Evolutionary conservation across 306 rosid species (phyloP).

Genomic region (Vachellia collinsii): DNA sequence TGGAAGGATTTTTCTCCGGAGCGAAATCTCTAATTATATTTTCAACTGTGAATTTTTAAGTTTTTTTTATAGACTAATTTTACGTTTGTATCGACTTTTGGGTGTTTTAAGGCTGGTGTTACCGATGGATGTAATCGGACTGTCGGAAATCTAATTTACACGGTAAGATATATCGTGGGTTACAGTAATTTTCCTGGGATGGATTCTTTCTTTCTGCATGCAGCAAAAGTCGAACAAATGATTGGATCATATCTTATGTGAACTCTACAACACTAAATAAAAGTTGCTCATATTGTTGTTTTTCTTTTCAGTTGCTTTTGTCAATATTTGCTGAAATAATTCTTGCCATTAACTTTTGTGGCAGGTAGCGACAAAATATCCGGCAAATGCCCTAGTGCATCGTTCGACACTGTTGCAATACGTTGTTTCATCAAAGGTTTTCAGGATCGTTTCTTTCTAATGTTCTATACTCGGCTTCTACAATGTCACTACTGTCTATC

Average conservation of each 20-base stretch:
- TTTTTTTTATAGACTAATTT: not conserved
- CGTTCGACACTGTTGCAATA: slow-evolving; percentile 70
- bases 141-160: slow-evolving; percentile 86
- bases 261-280: not conserved
- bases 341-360: slow-evolving; percentile 29
- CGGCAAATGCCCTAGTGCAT: slow-evolving; percentile 80
- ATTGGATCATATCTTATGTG: not conserved
- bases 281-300: not conserved
- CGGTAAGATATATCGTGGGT: slow-evolving; percentile 47
- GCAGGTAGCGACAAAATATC: slow-evolving; percentile 93
- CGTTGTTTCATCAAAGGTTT: slow-evolving; percentile 74
- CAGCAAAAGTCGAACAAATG: not conserved
- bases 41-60: not conserved
- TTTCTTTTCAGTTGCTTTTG: not conserved
- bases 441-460: not conserved
- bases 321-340: slow-evolving; percentile 6
- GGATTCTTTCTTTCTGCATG: not conserved
- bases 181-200: not conserved
- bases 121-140: slow-evolving; percentile 71
- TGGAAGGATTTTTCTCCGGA: not conserved
- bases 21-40: slow-evolving; percentile 11
- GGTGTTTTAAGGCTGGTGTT: slow-evolving; percentile 65
- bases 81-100: not conserved
- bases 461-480: slow-evolving; percentile 5
- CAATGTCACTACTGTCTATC: not conserved